A percentile compares a stretch with the other conserved stretches of the same genome.
phyloP scores from a whole-genome alignment of 306 rosid species.

The Astragalus membranaceus region DNA sequence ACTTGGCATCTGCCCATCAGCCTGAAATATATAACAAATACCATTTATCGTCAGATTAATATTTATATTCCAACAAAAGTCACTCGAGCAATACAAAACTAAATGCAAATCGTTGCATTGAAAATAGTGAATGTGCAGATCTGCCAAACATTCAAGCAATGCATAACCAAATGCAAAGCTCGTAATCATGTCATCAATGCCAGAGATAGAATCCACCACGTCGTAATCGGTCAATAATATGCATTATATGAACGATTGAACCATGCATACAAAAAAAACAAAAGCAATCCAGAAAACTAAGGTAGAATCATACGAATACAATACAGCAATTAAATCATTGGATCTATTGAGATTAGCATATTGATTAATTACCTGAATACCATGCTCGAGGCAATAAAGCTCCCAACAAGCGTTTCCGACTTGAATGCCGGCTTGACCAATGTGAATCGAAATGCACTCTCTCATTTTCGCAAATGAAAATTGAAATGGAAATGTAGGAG shows the following conservation, averaged over 20 bases:
- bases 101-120: not conserved
- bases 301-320: too few species aligned
- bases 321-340: not conserved
- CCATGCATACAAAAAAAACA: not conserved
- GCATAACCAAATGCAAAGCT: not conserved
- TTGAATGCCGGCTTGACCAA: conserved; percentile 71
- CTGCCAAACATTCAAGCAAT: not conserved
- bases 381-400: conserved; percentile 48
- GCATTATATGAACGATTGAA: too few species aligned
- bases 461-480: conserved; percentile 8
- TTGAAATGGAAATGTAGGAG: too few species aligned
- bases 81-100: not conserved
- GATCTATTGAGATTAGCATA: not conserved
- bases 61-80: too few species aligned
- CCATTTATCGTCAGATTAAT: too few species aligned
- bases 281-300: not conserved
- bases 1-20: conserved; percentile 85
- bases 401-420: conserved; percentile 72
- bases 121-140: not conserved
- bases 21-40: too few species aligned
- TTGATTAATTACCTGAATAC: conserved; percentile 38
- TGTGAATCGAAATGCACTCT: conserved; percentile 52
- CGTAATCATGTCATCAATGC: too few species aligned
- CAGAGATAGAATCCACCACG: too few species aligned
- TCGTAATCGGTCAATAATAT: not conserved